These are phyloP conservation scores for Stipa capillata DNA, from an alignment of 176 grass and related monocot genomes.

Conservation along the genomic window DNA sequence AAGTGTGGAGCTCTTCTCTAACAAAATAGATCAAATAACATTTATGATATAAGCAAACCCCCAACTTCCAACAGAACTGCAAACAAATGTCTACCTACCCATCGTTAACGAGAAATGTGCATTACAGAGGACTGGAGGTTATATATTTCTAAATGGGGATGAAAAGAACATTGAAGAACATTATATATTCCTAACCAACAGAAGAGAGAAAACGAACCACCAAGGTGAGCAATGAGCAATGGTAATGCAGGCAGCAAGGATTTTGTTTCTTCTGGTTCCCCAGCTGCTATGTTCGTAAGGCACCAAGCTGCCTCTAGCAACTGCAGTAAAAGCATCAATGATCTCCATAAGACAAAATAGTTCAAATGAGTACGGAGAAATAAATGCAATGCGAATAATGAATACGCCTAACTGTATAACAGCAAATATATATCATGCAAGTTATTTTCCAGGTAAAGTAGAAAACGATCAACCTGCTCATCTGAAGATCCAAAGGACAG, in stretches of 20 bases:
- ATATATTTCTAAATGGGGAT: background rate
- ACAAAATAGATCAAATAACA: constrained; percentile 30
- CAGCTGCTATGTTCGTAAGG: constrained; percentile 77
- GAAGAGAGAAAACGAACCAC: constrained; percentile 52
- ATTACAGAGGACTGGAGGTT: background rate
- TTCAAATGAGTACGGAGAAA: background rate
- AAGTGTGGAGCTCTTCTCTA: constrained; percentile 77
- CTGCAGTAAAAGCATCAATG: constrained; percentile 28
- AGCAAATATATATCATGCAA: background rate
- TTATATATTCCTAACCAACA: constrained; percentile 14
- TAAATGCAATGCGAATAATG: background rate
- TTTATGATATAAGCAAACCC: constrained; percentile 22
- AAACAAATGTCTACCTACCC: background rate
- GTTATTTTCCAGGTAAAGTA: background rate
- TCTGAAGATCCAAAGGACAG: constrained; percentile 89
- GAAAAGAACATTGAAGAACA: background rate
- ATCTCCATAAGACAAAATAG: background rate
- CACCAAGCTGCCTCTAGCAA: constrained; percentile 91
- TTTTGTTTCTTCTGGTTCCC: constrained; percentile 70
- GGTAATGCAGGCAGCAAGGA: constrained; percentile 62
- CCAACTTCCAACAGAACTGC: background rate
- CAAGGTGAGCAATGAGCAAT: constrained; percentile 82
- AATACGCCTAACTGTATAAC: background rate
- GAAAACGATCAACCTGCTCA: constrained; percentile 59
- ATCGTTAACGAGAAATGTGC: background rate